Conservation (phyloP, 176 grass and related monocot genomes). For the Oryza nivara region DNA sequence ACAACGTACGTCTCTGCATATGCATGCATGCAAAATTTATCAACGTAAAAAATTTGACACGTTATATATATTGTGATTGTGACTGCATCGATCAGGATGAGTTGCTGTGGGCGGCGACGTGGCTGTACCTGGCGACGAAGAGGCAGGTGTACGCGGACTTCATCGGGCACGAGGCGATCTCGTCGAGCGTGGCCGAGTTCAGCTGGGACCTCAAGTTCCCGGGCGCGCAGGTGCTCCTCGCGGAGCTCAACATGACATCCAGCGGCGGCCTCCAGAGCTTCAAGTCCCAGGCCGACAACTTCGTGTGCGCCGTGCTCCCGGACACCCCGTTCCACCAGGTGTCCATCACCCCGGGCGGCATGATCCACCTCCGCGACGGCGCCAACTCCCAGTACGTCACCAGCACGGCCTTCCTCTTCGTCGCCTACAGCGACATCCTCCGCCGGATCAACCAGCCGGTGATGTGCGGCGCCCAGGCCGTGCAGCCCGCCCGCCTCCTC, state of each 20-base stretch:
- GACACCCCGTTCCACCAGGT: slow-evolving; percentile 82
- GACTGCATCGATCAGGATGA: slow-evolving; percentile 52
- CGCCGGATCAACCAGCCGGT: slow-evolving; percentile 54
- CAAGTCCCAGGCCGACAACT: slow-evolving; percentile 87
- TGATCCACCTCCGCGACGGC: slow-evolving; percentile 93
- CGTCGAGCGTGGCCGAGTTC: slow-evolving; percentile 88
- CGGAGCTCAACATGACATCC: slow-evolving; percentile 63
- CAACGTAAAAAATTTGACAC: background rate
- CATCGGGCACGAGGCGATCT: slow-evolving; percentile 73
- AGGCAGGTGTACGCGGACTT: slow-evolving; percentile 63
- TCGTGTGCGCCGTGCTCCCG: slow-evolving; percentile 77
- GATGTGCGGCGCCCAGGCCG: slow-evolving; percentile 54
- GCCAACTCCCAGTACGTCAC: slow-evolving; percentile 96
- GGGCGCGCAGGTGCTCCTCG: slow-evolving; percentile 81
- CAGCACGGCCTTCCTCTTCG: slow-evolving; percentile 72
- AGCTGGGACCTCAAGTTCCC: slow-evolving; percentile 98
- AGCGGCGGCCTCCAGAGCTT: slow-evolving; percentile 63
- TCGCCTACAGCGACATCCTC: slow-evolving; percentile 75
- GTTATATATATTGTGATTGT: background rate
- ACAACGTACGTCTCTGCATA: slow-evolving; percentile 46
- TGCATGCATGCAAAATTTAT: background rate
- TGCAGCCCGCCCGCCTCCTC: slow-evolving; percentile 51
- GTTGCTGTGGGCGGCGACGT: slow-evolving; percentile 89
- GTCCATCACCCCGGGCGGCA: slow-evolving; percentile 76
- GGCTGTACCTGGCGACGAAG: slow-evolving; percentile 80